Conservation (phyloP, 768 basidiomycete species). For the Coprinopsis cinerea region DNA sequence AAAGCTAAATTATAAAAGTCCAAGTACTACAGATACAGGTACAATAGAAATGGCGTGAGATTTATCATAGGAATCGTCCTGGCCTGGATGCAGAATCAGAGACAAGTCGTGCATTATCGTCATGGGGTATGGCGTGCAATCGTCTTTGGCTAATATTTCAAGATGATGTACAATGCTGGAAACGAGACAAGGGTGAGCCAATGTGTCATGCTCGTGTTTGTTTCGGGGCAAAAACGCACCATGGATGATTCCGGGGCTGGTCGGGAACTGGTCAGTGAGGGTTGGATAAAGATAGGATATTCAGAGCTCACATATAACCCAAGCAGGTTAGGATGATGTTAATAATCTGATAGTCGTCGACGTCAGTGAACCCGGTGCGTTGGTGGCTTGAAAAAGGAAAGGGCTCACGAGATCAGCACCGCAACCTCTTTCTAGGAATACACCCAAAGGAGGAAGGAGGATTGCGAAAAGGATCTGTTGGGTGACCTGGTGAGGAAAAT, state of each 20-base stretch:
- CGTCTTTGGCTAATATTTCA: conserved; percentile 63
- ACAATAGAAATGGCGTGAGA: neutral
- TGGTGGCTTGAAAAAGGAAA: neutral
- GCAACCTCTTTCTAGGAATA: conserved; percentile 87
- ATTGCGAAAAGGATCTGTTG: conserved; percentile 53
- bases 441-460: conserved; percentile 76
- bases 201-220: conserved; percentile 11
- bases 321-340: conserved; percentile 77
- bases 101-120: neutral
- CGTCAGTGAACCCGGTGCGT: conserved; percentile 9
- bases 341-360: conserved; percentile 35
- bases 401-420: conserved; percentile 61
- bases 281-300: neutral
- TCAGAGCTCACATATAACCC: conserved; percentile 62
- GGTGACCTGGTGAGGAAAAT: conserved; percentile 12
- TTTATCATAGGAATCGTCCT: neutral
- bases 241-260: conserved; percentile 75
- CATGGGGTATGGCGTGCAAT: neutral
- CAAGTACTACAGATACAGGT: neutral
- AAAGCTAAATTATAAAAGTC: neutral
- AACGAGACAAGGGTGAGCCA: neutral
- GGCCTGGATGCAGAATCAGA: neutral
- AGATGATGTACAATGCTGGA: conserved; percentile 73
- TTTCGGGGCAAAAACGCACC: conserved; percentile 27
- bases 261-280: conserved; percentile 3